These are phyloP conservation scores for Chalciporus chontae DNA, from an alignment of 768 basidiomycete genomes.

Conservation along the genomic window DNA sequence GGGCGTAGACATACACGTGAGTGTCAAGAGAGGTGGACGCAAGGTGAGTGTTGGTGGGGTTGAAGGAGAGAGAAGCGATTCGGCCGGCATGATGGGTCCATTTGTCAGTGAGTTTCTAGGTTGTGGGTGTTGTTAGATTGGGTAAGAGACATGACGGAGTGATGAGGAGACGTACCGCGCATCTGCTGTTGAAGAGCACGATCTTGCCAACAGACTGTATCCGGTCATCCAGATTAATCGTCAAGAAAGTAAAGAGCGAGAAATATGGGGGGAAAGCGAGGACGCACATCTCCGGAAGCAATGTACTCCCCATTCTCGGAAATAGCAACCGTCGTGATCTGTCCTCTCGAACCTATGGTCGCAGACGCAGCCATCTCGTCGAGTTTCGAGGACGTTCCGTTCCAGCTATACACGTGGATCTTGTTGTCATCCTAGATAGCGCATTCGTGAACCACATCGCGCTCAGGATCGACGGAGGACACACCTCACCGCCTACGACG, in stretches of 20 bases:
- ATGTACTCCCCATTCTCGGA: constrained; percentile 73
- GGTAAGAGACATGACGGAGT: background rate
- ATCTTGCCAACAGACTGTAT: constrained; percentile 77
- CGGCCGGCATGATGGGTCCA: constrained; percentile 89
- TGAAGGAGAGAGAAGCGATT: constrained; percentile 59
- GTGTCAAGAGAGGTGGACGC: constrained; percentile 94
- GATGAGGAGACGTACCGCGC: constrained; percentile 42
- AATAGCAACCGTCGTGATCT: constrained; percentile 73
- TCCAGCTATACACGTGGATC: constrained; percentile 71
- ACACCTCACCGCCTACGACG: constrained; percentile 74
- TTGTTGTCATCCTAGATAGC: constrained; percentile 58
- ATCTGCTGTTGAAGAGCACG: constrained; percentile 66
- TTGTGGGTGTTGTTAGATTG: background rate
- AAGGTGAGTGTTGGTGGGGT: constrained; percentile 55
- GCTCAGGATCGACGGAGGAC: background rate
- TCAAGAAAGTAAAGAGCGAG: background rate
- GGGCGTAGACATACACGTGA: constrained; percentile 84
- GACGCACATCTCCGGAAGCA: constrained; percentile 81
- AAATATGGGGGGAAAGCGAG: background rate
- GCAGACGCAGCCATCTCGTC: constrained; percentile 56
- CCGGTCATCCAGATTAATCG: background rate
- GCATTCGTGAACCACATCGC: background rate
- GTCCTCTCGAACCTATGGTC: constrained; percentile 54
- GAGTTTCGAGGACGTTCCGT: constrained; percentile 49
- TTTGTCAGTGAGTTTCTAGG: constrained; percentile 61